Percentiles rank a stretch among this genome's conserved stretches.
Evolutionary conservation across 345 rosid species (phyloP).

Genomic region (Eucalyptus cloeziana): DNA sequence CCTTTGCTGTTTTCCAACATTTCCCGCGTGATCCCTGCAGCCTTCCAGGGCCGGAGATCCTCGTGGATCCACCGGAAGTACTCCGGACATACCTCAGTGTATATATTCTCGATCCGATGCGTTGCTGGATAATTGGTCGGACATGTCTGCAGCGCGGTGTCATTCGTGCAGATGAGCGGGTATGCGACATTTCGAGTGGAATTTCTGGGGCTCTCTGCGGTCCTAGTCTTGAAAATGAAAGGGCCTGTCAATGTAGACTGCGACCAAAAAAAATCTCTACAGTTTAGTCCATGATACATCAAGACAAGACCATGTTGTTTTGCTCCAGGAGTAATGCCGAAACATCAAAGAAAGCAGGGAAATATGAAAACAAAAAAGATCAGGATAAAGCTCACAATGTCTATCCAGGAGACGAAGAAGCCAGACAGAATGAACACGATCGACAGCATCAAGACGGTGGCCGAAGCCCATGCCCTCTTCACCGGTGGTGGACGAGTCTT

Average conservation of each 20-base stretch:
- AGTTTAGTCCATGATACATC: neutral
- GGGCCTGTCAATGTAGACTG: neutral
- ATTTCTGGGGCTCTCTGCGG: neutral
- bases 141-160: neutral
- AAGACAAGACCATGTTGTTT: neutral
- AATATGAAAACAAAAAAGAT: neutral
- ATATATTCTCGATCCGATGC: neutral
- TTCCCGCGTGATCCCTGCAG: conserved; percentile 7
- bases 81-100: conserved; percentile 2
- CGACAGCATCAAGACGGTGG: neutral
- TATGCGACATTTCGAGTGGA: neutral
- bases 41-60: conserved; percentile 22
- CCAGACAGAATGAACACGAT: neutral
- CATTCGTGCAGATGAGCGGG: neutral
- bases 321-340: neutral
- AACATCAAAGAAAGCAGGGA: neutral
- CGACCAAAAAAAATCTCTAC: neutral
- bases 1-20: conserved; percentile 2
- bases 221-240: neutral
- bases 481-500: neutral
- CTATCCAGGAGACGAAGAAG: neutral
- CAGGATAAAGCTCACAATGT: neutral
- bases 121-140: conserved; percentile 2
- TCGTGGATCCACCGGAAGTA: conserved; percentile 27
- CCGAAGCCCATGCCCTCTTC: neutral